Conservation (phyloP, 1,139 yeast genomes). For the Yamadazyma oceani region DNA sequence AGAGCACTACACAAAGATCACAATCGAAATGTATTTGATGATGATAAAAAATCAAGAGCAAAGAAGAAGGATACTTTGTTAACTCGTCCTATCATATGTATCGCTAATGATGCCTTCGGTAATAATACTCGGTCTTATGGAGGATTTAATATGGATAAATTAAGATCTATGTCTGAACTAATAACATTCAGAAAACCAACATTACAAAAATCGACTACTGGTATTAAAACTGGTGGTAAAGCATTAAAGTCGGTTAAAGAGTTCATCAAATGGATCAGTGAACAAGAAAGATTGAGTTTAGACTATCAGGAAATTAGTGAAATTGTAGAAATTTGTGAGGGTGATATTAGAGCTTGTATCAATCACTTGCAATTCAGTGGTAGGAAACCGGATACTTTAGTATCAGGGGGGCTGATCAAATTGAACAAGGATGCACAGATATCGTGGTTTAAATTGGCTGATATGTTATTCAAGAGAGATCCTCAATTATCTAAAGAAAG, state of each 20-base stretch:
- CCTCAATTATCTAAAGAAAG: slow-evolving; percentile 46
- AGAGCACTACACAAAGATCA: slow-evolving; percentile 36
- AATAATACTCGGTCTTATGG: slow-evolving; percentile 34
- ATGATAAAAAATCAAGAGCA: slow-evolving; percentile 20
- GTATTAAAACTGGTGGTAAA: slow-evolving; percentile 32
- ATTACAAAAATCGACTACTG: slow-evolving; percentile 42
- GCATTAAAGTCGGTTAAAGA: slow-evolving; percentile 44
- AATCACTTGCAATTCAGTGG: slow-evolving; percentile 77
- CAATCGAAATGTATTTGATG: slow-evolving; percentile 7
- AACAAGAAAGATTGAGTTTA: slow-evolving; percentile 31
- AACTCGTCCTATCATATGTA: slow-evolving; percentile 83
- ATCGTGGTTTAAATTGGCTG: slow-evolving; percentile 62
- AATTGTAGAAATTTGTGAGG: slow-evolving; percentile 70
- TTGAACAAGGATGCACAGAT: slow-evolving; percentile 51
- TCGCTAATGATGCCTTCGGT: slow-evolving; percentile 85
- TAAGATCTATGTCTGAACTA: slow-evolving; percentile 72
- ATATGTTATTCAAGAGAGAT: slow-evolving; percentile 52
- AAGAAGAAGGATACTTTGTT: slow-evolving; percentile 41
- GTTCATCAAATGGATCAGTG: slow-evolving; percentile 33
- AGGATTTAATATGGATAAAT: slow-evolving; percentile 58
- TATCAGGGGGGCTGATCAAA: slow-evolving; percentile 3
- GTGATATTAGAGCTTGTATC: slow-evolving; percentile 83
- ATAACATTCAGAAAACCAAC: slow-evolving; percentile 62
- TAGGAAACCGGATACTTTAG: slow-evolving; percentile 15
- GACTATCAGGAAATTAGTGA: slow-evolving; percentile 43